These are phyloP conservation scores for Xylaria longipes DNA, from an alignment of 495 filamentous ascomycete genomes.

Conservation along the genomic window DNA sequence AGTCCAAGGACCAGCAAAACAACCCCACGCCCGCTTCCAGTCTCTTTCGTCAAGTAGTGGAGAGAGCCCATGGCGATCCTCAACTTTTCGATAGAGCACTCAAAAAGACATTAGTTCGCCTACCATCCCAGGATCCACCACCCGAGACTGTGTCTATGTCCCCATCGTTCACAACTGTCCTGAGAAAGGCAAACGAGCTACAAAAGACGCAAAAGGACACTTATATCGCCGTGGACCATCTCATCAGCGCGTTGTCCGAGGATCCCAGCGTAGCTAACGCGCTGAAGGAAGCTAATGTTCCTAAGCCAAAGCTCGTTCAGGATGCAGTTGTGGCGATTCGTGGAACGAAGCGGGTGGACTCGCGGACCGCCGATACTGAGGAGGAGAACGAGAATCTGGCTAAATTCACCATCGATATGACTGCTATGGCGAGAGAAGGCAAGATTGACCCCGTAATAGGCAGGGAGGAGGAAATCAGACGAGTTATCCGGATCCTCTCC, in stretches of 20 bases:
- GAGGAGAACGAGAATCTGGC: conserved; percentile 90
- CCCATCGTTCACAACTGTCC: conserved; percentile 78
- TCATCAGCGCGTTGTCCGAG: conserved; percentile 82
- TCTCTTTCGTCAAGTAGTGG: conserved; percentile 91
- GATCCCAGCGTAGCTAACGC: conserved; percentile 74
- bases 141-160: conserved; percentile 84
- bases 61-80: conserved; percentile 90
- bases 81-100: conserved; percentile 86
- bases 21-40: conserved; percentile 67
- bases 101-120: conserved; percentile 87
- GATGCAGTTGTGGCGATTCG: conserved; percentile 87
- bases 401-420: conserved; percentile 99
- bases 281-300: conserved; percentile 86
- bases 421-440: conserved; percentile 87
- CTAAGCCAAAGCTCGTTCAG: conserved; percentile 88
- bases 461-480: conserved; percentile 93
- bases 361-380: conserved; percentile 90
- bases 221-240: conserved; percentile 91
- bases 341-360: conserved; percentile 89
- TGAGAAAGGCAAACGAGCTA: conserved; percentile 84
- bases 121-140: conserved; percentile 93
- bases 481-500: conserved; percentile 91
- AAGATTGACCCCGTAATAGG: conserved; percentile 99
- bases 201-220: conserved; percentile 96
- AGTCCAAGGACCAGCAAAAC: conserved; percentile 75